Conservation (phyloP, 352 stramenopile species). For the Peronospora destructor region DNA sequence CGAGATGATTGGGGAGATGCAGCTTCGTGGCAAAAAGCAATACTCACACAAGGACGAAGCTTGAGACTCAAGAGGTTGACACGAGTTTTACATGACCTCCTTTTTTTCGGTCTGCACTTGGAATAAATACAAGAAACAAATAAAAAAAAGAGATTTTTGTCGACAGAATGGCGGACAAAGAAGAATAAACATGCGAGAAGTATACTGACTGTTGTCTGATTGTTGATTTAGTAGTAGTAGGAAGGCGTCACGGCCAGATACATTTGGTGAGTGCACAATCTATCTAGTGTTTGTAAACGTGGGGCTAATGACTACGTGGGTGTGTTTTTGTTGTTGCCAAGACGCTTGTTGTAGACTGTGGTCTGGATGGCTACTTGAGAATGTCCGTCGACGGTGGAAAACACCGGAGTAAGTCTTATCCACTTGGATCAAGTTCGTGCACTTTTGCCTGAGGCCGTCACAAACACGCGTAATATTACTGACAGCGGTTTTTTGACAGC, state of each 20-base stretch:
- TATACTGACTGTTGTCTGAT: not conserved
- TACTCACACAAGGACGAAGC: slow-evolving; percentile 63
- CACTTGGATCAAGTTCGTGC: slow-evolving; percentile 48
- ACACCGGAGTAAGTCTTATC: slow-evolving; percentile 39
- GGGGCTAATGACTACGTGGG: not conserved
- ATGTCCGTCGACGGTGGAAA: not conserved
- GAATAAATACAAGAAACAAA: not conserved
- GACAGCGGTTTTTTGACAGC: no score
- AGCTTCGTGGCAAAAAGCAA: slow-evolving; percentile 84
- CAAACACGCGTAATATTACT: no score
- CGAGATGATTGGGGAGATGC: slow-evolving; percentile 86
- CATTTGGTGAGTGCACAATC: not conserved
- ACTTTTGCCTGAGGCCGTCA: no score
- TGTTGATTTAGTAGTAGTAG: not conserved
- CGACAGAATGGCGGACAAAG: not conserved
- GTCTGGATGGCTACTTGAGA: not conserved
- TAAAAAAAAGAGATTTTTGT: not conserved
- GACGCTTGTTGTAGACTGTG: not conserved
- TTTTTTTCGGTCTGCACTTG: not conserved
- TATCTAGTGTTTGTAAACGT: not conserved
- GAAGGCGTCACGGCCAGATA: not conserved
- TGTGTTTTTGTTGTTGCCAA: not conserved
- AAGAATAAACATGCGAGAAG: not conserved
- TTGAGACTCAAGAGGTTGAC: slow-evolving; percentile 15
- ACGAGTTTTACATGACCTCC: no score